A percentile compares a stretch with the other conserved stretches of the same genome.
phyloP scores from a whole-genome alignment of 140 eudicot species.

The Cichorium intybus region DNA sequence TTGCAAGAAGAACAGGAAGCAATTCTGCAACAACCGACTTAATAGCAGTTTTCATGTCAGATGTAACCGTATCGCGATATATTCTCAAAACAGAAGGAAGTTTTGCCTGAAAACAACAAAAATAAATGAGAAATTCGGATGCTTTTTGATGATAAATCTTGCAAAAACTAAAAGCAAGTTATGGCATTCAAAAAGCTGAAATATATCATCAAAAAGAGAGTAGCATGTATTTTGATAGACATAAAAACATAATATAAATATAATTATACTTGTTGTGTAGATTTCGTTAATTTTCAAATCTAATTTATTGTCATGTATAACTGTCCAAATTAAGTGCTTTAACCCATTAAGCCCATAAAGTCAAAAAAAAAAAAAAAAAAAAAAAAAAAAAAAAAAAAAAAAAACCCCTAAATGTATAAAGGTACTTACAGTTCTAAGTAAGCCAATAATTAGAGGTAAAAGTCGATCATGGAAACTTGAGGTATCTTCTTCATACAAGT shows the following conservation, averaged over 20 bases:
- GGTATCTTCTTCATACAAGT: conserved; percentile 61
- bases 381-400: too few relatives aligned
- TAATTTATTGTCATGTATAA: too few relatives aligned
- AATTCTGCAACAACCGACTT: conserved; percentile 74
- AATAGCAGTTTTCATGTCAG: conserved; percentile 89
- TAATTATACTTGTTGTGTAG: too few relatives aligned
- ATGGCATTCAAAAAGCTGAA: conserved; percentile 1
- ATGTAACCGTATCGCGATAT: conserved; percentile 85
- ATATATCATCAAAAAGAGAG: conserved; percentile 3
- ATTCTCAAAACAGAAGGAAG: conserved; percentile 87
- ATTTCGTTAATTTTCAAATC: too few relatives aligned
- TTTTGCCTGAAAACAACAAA: conserved; percentile 63
- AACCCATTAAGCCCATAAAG: too few relatives aligned
- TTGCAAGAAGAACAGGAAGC: conserved; percentile 65
- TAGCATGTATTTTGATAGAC: conserved; percentile 3
- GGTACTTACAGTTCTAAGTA: conserved; percentile 93
- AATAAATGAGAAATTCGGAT: conserved; percentile 18
- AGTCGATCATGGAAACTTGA: conserved; percentile 73
- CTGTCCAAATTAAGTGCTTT: too few relatives aligned
- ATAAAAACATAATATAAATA: background rate
- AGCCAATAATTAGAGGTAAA: conserved; percentile 88
- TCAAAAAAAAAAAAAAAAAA: too few relatives aligned
- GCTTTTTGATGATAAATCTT: background rate
- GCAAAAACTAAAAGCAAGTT: background rate
- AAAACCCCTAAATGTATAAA: background rate